Evolutionary conservation across 257 asterid genomes (phyloP), one percentile per base, ranked within the genome.

Genomic region (Scutellaria galericulata): DNA sequence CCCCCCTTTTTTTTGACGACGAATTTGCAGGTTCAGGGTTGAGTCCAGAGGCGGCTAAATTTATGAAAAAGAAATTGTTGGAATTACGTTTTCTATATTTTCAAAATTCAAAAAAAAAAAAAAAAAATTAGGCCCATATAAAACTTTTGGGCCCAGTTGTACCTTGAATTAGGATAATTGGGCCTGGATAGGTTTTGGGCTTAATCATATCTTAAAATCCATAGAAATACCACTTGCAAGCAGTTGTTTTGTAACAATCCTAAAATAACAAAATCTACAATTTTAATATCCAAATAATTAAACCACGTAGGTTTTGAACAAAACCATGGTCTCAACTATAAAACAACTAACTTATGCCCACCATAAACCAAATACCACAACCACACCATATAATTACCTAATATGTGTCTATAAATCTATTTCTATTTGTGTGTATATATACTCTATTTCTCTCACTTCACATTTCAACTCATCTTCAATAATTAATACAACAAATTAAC

Each of bases 191-290:
- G 37, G 37, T 1, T 31, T 31, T 31, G 37, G 37, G 37, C 37
- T 31, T 31, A 3, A 31, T 2, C 27, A 24, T 24, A 1, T 24
- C 27, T 24, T 24, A 24, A 24, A 24, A 24, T 24, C 27, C 27
- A 24, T 59, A 11, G 18, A 47, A 47, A 71, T 71, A 71, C 76
- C 70, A 37, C 56, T 63, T 47, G 70, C 69, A 60, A 37, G 65
- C 75, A 35, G 27, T 7, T 71, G 68, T 39, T 71, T 71, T 46
- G 59, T 48, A 7, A 6, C 35, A 7, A 6, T 20, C 2, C 63
- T 14, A 46, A 58, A 6, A 53, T 40, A 11, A 12, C 27, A 31
- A 31, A 2, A 31, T 4, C 37, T 5, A 31, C 64, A 53, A 13
- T 1, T 3, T 44, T 12, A 41, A 22, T 69, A 56, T 56, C 22